Evolutionary conservation across 345 rosid genomes (phyloP), one percentile per base, ranked within the genome.

Genomic region (Populus davidiana): DNA sequence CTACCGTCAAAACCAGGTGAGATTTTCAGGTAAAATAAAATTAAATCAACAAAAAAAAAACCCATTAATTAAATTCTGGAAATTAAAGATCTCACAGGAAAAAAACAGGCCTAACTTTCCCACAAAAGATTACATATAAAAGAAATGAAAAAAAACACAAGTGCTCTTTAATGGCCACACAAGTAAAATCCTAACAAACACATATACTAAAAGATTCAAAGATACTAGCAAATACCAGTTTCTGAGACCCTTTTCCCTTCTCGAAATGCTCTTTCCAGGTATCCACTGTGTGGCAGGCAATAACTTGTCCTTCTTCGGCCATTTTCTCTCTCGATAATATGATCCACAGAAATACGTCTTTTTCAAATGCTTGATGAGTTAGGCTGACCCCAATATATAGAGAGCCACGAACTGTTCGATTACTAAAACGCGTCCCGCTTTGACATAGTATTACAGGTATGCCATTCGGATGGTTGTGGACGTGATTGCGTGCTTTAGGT

Each of bases 291-390:
- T 82, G 85, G 84, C 83, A 80, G 69, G 80, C 67, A 74, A 80
- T 63, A 35, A 85, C 80, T 43, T 74, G 82, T 68, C 83, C 83
- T 14, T 59, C 85, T 59, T 78, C 85, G 64, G 81, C 85, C 85
- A 70, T 77, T 65, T 44, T 59, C 47, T n/a, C 21, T 27, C 64
- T 4, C 8, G n/a, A 23, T 6, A 2, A 1, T 1, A 2, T 39
- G 72, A 38, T 44, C 17, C 44, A 23, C 25, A 29, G 69, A 52
- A 39, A 41, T 17, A 21, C n/a, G 3, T 50, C 0, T 6, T 12
- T 41, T 59, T 10, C 1, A 9, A 5, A 59, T 0, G 64, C 5
- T 3, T 9, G 64, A 59, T 12, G 0, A 33, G 36, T 5, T 6
- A 50, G 1, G 59, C 23, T 59, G 0, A 20, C 1, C 11, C 47